phyloP scores from a whole-genome alignment of 495 filamentous ascomycete genomes.

The Hypoxylon fuscum region DNA sequence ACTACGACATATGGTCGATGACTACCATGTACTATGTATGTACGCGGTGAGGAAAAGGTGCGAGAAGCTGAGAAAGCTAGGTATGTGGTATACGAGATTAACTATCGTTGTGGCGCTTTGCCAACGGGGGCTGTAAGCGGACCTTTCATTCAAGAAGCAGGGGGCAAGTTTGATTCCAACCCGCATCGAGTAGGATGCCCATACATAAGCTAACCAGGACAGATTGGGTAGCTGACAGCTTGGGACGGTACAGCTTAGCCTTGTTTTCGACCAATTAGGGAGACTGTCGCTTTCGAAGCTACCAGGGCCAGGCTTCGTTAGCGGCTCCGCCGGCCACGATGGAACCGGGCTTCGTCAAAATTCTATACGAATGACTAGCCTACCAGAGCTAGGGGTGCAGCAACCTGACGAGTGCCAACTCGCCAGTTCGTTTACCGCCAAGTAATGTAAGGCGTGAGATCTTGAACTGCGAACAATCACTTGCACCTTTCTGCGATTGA shows the following conservation, averaged over 20 bases:
- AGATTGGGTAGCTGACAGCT: slow-evolving; percentile 30
- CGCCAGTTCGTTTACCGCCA: slow-evolving; percentile 16
- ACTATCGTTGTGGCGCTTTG: slow-evolving; percentile 29
- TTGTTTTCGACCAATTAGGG: slow-evolving; percentile 22
- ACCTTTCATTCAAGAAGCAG: slow-evolving; percentile 15
- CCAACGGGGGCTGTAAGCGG: slow-evolving; percentile 21
- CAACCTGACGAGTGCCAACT: neutral
- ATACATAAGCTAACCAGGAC: slow-evolving; percentile 33
- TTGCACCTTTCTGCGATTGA: neutral
- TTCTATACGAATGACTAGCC: slow-evolving; percentile 30
- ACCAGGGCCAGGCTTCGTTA: slow-evolving; percentile 25
- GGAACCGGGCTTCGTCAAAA: slow-evolving; percentile 16
- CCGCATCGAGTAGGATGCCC: slow-evolving; percentile 18
- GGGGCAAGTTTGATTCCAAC: slow-evolving; percentile 33
- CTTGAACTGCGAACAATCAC: neutral
- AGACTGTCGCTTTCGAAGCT: neutral
- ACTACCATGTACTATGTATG: too few relatives aligned
- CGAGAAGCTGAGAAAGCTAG: slow-evolving; percentile 30
- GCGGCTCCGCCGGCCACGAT: slow-evolving; percentile 35
- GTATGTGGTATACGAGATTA: slow-evolving; percentile 36
- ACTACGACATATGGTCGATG: slow-evolving; percentile 26
- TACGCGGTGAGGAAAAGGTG: slow-evolving; percentile 22
- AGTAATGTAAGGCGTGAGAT: slow-evolving; percentile 1
- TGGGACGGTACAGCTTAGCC: slow-evolving; percentile 14
- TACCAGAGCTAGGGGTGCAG: slow-evolving; percentile 1